Percentiles rank a stretch among this genome's conserved stretches.
phyloP scores from a whole-genome alignment of 2,329 filamentous ascomycete species.

The Didymella segeticola region DNA sequence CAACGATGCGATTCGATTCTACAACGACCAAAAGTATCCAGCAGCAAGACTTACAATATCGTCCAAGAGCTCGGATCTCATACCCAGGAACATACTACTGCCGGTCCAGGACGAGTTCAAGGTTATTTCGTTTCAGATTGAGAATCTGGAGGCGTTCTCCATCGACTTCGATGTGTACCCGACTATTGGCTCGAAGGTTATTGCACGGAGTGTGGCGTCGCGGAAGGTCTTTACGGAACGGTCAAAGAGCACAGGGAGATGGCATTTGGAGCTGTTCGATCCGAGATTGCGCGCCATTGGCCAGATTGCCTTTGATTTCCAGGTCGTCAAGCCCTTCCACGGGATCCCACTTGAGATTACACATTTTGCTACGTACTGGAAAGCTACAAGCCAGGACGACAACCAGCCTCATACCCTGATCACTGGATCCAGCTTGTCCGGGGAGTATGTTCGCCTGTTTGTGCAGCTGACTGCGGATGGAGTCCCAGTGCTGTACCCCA shows the following conservation, averaged over 20 bases:
- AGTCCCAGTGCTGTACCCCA: conserved; percentile 84
- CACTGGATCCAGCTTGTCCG: conserved; percentile 91
- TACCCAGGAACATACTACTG: conserved; percentile 93
- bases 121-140: conserved; percentile 93
- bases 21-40: conserved; percentile 95
- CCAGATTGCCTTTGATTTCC: conserved; percentile 90
- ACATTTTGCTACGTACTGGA: conserved; percentile 99
- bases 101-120: conserved; percentile 96
- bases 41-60: conserved; percentile 95
- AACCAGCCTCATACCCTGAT: conserved; percentile 85
- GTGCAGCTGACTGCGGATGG: conserved; percentile 91
- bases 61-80: conserved; percentile 93
- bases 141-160: conserved; percentile 89
- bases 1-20: conserved; percentile 85
- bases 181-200: conserved; percentile 95
- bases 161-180: conserved; percentile 98
- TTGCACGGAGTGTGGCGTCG: conserved; percentile 91
- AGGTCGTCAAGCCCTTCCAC: conserved; percentile 95
- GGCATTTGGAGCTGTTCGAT: conserved; percentile 90
- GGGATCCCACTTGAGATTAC: conserved; percentile 94
- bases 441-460: conserved; percentile 91
- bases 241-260: conserved; percentile 76
- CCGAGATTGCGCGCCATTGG: conserved; percentile 90
- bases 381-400: conserved; percentile 92
- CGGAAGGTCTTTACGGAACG: conserved; percentile 83